Evolutionary conservation across 129 eudicot species (phyloP), one percentile per base, ranked within the genome.

Genomic region (Scalesia atractyloides): DNA sequence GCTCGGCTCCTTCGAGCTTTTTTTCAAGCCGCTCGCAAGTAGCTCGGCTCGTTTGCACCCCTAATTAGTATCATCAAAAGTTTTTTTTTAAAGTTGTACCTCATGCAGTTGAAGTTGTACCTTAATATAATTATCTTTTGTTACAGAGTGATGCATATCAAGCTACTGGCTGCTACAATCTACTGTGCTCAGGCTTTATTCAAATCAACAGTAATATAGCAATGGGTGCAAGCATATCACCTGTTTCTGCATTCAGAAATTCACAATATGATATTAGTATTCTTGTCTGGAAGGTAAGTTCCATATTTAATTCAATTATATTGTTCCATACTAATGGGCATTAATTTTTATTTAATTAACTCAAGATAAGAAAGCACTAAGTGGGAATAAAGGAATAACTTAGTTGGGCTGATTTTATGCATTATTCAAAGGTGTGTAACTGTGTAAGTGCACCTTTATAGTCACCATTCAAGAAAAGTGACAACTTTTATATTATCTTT

Each of bases 221-320:
- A 79, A 90, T 94, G 98, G 98, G 98, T 65, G 98, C 98, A 66
- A 90, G 97, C 87, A 90, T 94, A 78, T 94, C 97, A 17, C 98
- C 97, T 20, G 96, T 94, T 47, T 94, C 98, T 69, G 96, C 81
- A 26, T 85, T 63, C 34, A 69, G 96, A 54, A 86, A 80, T 76
- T 82, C 96, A 60, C 97, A 94, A 51, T 91, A 86, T 76, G 95
- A 91, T 76, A 91, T 91, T 64, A 91, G 91, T 82, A 87, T 91
- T 36, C 97, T 91, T 84, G 82, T 91, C 60, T 91, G 97, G 97
- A 91, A 91, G 97, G 97, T 91, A 83, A 82, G 78, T 49, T 80
- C 86, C 79, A 81, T 83, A 20, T 65, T 70, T 26, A 48, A 44
- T 24, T 56, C 47, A 50, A 60, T 77, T 18, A 70, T 69, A 44